phyloP scores from a whole-genome alignment of 352 stramenopile species.

The Thraustochytrium sp. region DNA sequence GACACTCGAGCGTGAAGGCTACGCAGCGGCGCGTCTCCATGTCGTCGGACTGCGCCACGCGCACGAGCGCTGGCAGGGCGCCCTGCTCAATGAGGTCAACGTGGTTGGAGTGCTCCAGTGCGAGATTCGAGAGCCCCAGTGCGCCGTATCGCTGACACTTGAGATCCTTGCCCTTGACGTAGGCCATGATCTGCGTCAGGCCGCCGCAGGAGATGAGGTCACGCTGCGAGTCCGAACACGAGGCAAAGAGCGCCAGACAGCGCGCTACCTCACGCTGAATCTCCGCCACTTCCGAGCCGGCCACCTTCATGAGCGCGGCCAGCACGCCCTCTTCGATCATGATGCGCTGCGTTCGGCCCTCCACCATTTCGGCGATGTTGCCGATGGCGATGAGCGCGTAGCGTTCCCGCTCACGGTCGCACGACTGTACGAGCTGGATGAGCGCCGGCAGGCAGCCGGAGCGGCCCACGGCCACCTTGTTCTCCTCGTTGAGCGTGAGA shows the following conservation, averaged over 20 bases:
- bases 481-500: constrained; percentile 86
- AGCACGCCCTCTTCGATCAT: constrained; percentile 84
- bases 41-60: constrained; percentile 71
- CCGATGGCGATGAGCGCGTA: constrained; percentile 82
- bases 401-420: constrained; percentile 80
- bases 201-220: constrained; percentile 75
- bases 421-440: constrained; percentile 71
- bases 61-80: constrained; percentile 76
- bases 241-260: constrained; percentile 84
- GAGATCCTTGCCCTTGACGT: constrained; percentile 72
- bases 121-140: constrained; percentile 82
- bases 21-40: constrained; percentile 81
- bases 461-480: constrained; percentile 89
- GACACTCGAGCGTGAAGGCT: constrained; percentile 89
- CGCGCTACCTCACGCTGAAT: constrained; percentile 82
- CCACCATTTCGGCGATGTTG: constrained; percentile 91
- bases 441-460: constrained; percentile 84
- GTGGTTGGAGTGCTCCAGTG: constrained; percentile 75
- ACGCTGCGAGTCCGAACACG: constrained; percentile 78
- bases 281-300: constrained; percentile 66
- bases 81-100: constrained; percentile 84
- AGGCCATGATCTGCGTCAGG: constrained; percentile 73
- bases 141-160: constrained; percentile 79
- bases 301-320: constrained; percentile 76
- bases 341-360: constrained; percentile 85